These are phyloP conservation scores for Fusarium guadeloupense DNA, from an alignment of 2,329 filamentous ascomycete genomes.

Conservation along the genomic window DNA sequence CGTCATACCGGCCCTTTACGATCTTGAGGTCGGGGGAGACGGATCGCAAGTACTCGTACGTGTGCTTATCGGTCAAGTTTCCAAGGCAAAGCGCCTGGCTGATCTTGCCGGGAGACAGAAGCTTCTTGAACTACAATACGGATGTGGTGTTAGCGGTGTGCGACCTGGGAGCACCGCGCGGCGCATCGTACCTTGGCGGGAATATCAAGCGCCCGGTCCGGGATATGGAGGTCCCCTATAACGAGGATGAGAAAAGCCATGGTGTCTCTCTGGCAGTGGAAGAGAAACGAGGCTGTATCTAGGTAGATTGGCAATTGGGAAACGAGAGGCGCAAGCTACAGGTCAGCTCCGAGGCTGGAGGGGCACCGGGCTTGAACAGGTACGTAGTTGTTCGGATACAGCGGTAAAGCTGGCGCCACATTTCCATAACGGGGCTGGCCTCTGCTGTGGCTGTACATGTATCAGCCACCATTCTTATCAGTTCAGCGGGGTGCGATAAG, in stretches of 20 bases:
- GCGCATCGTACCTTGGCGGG: constrained; percentile 76
- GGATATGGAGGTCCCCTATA: constrained; percentile 93
- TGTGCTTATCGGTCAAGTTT: constrained; percentile 81
- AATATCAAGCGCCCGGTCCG: constrained; percentile 89
- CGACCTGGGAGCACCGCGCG: constrained; percentile 17
- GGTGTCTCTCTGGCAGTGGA: constrained; percentile 53
- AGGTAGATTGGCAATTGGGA: constrained; percentile 30
- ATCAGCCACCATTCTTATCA: constrained; percentile 39
- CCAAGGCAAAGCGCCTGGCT: constrained; percentile 82
- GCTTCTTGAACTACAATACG: constrained; percentile 77
- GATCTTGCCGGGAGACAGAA: constrained; percentile 84
- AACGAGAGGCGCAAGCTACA: constrained; percentile 36
- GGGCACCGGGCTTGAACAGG: constrained; percentile 40
- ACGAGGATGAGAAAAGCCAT: constrained; percentile 92
- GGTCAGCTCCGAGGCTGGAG: constrained; percentile 41
- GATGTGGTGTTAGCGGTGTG: constrained; percentile 38
- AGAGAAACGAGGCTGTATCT: constrained; percentile 35
- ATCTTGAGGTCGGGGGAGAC: constrained; percentile 78
- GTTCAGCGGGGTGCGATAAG: constrained; percentile 44
- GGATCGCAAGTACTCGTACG: constrained; percentile 81
- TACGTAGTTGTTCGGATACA: constrained; percentile 45
- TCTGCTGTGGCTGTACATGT: constrained; percentile 22
- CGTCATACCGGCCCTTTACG: constrained; percentile 73
- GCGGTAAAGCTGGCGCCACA: constrained; percentile 38
- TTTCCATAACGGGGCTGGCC: constrained; percentile 35